A percentile compares a stretch with the other conserved stretches of the same genome.
These are phyloP conservation scores for Steccherinum ochraceum DNA, from an alignment of 768 basidiomycete genomes.

Conservation along the genomic window DNA sequence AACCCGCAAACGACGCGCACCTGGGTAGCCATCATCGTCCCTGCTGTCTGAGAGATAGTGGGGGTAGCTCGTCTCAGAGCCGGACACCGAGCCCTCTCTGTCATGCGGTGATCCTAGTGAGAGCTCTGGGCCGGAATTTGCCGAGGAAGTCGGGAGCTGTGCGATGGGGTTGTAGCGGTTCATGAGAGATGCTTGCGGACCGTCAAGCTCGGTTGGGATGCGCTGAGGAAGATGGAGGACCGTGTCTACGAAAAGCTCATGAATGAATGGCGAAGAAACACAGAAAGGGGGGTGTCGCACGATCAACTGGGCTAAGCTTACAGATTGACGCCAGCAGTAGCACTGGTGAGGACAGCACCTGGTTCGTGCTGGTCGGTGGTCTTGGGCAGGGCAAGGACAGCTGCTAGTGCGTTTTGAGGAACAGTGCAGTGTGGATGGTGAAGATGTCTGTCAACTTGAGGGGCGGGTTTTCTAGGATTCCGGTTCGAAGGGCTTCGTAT, in stretches of 20 bases:
- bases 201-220: conserved; percentile 1
- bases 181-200: conserved; percentile 12
- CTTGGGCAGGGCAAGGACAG: background rate
- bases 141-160: conserved; percentile 11
- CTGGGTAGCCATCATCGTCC: conserved; percentile 14
- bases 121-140: conserved; percentile 17
- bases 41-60: conserved; percentile 8
- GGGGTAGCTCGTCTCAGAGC: conserved; percentile 35
- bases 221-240: conserved; percentile 1
- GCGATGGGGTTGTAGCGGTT: conserved; percentile 17
- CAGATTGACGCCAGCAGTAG: conserved; percentile 4
- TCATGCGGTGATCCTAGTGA: conserved; percentile 10
- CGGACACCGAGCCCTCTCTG: conserved; percentile 41
- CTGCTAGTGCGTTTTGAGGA: background rate
- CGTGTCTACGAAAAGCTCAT: background rate
- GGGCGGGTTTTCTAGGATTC: conserved; percentile 9
- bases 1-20: conserved; percentile 10
- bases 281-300: background rate
- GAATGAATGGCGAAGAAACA: background rate
- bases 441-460: background rate
- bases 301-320: background rate
- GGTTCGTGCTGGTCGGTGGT: background rate
- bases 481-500: conserved; percentile 4
- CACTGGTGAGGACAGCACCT: background rate
- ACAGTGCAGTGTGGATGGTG: background rate